Evolutionary conservation across 1,139 yeast species (phyloP), one percentile per base, ranked within the genome.

Genomic region (Suhomyces coccinellae): DNA sequence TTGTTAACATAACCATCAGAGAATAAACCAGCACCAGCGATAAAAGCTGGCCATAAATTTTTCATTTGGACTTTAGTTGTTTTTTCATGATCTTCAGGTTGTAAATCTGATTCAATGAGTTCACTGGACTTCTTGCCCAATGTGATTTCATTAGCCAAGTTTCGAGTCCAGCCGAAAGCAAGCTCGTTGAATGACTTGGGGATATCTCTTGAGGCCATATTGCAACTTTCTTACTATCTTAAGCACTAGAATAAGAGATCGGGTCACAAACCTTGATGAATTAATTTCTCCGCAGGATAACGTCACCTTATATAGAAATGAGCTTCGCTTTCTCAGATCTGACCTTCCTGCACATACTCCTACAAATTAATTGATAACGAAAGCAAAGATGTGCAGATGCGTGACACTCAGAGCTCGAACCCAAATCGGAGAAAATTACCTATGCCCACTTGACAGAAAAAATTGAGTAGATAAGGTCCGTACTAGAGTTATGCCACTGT

Each of bases 1-100:
- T 75, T 77, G 52, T 76, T 77, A 51, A 75, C 79, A 54, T 75
- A 76, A 11, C 82, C 82, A 61, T 77, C 82, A 10, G 79, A 74
- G 39, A 76, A 70, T 54, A 76, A 71, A 6, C 80, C 80, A 51
- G 74, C 75, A 16, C 82, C 81, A 43, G 79, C 48, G 34, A 49
- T 42, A 33, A 54, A 54, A 8, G 58, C 58, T 6, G 58, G 58
- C 53, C 52, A 57, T 41, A 69, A 61, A 43, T 60, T 66, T 34
- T 59, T 66, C 47, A 55, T 49, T 41, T 57, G 52, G 12, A 69
- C 71, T 41, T 63, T 57, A 14, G 48, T 52, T 5, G 43, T 53
- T 31, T 47, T 48, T 32, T 55, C 56, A n/a, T 46, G 53, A 2
- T 59, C 57, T 24, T 62, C 69, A 3, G 54, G 65, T 43, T 50